These are phyloP conservation scores for Crucihimalaya himalaica DNA, from an alignment of 345 rosid species.

Conservation along the genomic window DNA sequence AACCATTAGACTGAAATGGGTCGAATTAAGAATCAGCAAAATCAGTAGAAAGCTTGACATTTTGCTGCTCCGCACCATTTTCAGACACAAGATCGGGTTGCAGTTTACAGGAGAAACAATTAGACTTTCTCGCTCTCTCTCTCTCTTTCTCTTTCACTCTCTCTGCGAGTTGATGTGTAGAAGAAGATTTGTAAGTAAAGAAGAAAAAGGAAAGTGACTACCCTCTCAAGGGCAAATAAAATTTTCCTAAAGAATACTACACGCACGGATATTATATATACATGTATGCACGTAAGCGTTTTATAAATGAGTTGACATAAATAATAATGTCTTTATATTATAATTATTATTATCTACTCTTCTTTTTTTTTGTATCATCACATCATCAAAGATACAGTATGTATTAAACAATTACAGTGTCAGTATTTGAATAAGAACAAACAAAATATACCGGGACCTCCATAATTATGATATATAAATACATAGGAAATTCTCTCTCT, in stretches of 20 bases:
- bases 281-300: constrained; percentile 22
- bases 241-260: constrained; percentile 23
- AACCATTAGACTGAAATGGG: constrained; percentile 52
- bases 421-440: constrained; percentile 30
- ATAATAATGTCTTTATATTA: background rate
- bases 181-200: constrained; percentile 22
- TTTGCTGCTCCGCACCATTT: constrained; percentile 41
- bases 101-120: constrained; percentile 19
- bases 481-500: no score
- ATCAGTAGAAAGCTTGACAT: constrained; percentile 45
- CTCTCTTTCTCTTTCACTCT: constrained; percentile 8
- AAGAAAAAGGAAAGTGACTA: constrained; percentile 26
- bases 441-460: constrained; percentile 34
- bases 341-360: background rate
- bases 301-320: constrained; percentile 34
- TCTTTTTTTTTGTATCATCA: constrained; percentile 31
- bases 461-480: background rate
- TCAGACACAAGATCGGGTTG: constrained; percentile 25
- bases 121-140: constrained; percentile 24
- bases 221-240: constrained; percentile 17
- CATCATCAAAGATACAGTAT: constrained; percentile 31
- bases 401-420: constrained; percentile 21
- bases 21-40: constrained; percentile 53
- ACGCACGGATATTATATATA: constrained; percentile 19
- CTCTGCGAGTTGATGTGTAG: constrained; percentile 14